These are phyloP conservation scores for Chlorophyllum brunneum DNA, from an alignment of 768 basidiomycete genomes.

Conservation along the genomic window DNA sequence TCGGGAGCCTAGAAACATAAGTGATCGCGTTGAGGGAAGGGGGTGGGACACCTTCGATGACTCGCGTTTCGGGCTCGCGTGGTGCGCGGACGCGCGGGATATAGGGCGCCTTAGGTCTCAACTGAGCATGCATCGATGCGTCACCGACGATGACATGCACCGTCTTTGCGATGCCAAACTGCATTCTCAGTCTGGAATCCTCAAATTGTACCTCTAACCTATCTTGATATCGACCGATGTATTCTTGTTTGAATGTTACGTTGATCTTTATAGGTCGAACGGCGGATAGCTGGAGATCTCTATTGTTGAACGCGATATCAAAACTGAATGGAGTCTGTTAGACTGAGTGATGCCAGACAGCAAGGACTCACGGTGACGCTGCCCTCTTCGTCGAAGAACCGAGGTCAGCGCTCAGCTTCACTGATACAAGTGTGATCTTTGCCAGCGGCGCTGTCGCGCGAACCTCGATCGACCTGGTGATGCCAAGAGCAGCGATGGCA, in stretches of 20 bases:
- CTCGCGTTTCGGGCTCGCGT: slow-evolving; percentile 27
- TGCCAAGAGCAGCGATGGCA: slow-evolving; percentile 20
- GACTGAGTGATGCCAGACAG: too few relatives aligned
- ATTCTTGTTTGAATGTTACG: slow-evolving; percentile 29
- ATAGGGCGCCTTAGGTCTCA: slow-evolving; percentile 46
- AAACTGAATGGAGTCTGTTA: slow-evolving; percentile 25
- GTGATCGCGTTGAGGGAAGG: slow-evolving; percentile 37
- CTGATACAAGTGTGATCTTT: slow-evolving; percentile 21
- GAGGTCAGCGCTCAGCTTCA: not conserved
- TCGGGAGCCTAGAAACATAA: slow-evolving; percentile 37
- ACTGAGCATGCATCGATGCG: slow-evolving; percentile 36
- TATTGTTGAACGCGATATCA: slow-evolving; percentile 17
- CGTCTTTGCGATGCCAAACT: slow-evolving; percentile 45
- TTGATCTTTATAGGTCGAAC: slow-evolving; percentile 23
- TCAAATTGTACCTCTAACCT: slow-evolving; percentile 51
- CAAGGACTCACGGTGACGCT: slow-evolving; percentile 11
- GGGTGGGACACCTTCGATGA: slow-evolving; percentile 41
- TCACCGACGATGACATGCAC: slow-evolving; percentile 44
- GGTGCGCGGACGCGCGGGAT: slow-evolving; percentile 31
- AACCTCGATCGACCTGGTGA: slow-evolving; percentile 17
- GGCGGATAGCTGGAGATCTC: slow-evolving; percentile 19
- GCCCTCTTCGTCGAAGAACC: not conserved
- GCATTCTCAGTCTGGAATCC: slow-evolving; percentile 35
- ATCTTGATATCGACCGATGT: slow-evolving; percentile 50
- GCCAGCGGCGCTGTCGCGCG: slow-evolving; percentile 25